Evolutionary conservation across 371 early-diverging fungal species (phyloP).

Genomic region (Entomophthora muscae): DNA sequence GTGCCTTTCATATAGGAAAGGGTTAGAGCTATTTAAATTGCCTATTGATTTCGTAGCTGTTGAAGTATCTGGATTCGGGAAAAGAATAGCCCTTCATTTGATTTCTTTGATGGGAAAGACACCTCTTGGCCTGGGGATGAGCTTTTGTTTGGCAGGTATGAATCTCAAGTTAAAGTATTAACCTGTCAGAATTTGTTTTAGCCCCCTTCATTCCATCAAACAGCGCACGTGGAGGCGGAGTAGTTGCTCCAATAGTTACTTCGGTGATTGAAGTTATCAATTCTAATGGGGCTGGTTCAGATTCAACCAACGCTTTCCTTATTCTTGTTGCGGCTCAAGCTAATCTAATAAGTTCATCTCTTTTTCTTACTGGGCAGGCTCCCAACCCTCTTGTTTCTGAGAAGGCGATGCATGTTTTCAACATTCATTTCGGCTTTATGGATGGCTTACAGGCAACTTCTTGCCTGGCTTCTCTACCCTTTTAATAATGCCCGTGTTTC

Average conservation of each 20-base stretch:
- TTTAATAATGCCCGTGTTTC: constrained; percentile 6
- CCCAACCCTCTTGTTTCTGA: constrained; percentile 1
- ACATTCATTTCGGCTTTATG: constrained; percentile 8
- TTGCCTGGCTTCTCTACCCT: background rate
- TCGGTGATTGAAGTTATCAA: constrained; percentile 34
- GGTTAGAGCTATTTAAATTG: constrained; percentile 11
- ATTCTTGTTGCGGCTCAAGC: constrained; percentile 8
- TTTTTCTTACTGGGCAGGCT: constrained; percentile 7
- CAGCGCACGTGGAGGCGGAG: constrained; percentile 56
- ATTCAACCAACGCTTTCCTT: constrained; percentile 11
- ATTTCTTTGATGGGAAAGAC: constrained; percentile 31
- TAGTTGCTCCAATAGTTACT: constrained; percentile 41
- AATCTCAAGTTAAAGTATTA: constrained; percentile 12
- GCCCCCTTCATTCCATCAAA: constrained; percentile 57
- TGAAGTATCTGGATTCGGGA: constrained; percentile 23
- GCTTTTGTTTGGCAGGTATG: constrained; percentile 29
- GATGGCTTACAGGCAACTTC: constrained; percentile 11
- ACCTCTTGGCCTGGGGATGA: constrained; percentile 36
- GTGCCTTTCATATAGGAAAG: constrained; percentile 49
- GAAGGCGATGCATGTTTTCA: constrained; percentile 4
- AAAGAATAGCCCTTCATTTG: constrained; percentile 31
- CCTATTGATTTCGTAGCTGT: background rate
- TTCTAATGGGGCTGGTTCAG: constrained; percentile 21
- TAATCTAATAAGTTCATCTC: constrained; percentile 1
- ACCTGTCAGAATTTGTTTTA: constrained; percentile 23